Evolutionary conservation across 495 filamentous ascomycete species (phyloP).

Genomic region (Hypoxylon rickii): DNA sequence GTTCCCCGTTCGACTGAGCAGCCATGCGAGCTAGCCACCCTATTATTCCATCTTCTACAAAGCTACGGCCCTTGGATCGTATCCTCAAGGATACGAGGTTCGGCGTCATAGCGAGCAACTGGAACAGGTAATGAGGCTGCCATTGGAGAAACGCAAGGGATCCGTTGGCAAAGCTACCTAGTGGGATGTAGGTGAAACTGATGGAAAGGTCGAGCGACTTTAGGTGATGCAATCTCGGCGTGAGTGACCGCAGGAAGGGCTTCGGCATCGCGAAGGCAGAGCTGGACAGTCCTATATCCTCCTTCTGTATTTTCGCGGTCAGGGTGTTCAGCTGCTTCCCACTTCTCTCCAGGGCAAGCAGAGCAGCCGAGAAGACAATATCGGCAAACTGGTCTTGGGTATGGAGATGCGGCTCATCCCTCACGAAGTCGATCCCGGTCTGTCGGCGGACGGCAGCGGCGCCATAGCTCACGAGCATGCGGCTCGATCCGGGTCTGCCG

Average conservation of each 20-base stretch:
- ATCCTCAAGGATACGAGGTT: conserved; percentile 29
- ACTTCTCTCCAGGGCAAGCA: conserved; percentile 25
- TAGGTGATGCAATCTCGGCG: conserved; percentile 8
- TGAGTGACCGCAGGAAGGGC: conserved; percentile 13
- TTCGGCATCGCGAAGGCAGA: conserved; percentile 28
- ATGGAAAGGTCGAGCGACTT: conserved; percentile 29
- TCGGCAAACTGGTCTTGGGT: conserved; percentile 30
- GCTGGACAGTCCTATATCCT: conserved; percentile 30
- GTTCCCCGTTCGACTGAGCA: conserved; percentile 9
- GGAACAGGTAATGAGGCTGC: conserved; percentile 32
- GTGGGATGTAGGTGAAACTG: conserved; percentile 26
- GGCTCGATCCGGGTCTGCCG: conserved; percentile 10
- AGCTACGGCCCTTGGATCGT: conserved; percentile 15
- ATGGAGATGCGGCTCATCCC: conserved; percentile 10
- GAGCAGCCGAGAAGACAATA: conserved; percentile 23
- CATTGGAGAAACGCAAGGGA: conserved; percentile 25
- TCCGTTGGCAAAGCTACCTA: conserved; percentile 22
- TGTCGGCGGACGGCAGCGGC: conserved; percentile 8
- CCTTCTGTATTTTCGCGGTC: conserved; percentile 20
- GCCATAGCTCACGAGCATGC: conserved; percentile 26
- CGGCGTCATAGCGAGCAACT: conserved; percentile 28
- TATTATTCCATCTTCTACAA: conserved; percentile 25
- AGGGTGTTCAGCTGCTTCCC: conserved; percentile 16
- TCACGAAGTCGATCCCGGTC: conserved; percentile 26
- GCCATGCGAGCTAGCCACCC: conserved; percentile 24